phyloP scores from a whole-genome alignment of 2,329 filamentous ascomycete genomes.

The Colletotrichum aenigma region DNA sequence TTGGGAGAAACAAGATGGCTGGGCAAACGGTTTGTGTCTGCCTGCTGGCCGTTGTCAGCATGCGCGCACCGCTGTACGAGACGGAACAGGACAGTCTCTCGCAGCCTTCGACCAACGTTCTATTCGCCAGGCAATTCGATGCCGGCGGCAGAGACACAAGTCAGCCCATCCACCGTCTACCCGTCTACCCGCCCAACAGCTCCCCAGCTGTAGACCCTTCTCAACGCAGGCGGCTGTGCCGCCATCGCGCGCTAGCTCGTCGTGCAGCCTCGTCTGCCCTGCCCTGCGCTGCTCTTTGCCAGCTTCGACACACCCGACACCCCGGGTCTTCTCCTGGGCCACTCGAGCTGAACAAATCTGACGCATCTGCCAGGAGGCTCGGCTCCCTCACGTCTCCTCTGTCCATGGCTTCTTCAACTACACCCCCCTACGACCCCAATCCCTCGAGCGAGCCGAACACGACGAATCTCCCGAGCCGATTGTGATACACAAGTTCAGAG shows the following conservation, averaged over 20 bases:
- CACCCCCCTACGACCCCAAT: background rate
- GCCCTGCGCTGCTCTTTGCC: background rate
- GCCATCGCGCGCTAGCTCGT: background rate
- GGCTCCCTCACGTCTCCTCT: background rate
- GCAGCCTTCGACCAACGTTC: background rate
- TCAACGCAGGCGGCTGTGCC: background rate
- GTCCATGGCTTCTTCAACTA: background rate
- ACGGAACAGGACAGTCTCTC: background rate
- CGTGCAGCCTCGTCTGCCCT: conserved; percentile 5
- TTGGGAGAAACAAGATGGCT: background rate
- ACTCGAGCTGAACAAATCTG: background rate
- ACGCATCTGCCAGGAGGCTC: background rate
- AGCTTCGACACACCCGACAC: background rate
- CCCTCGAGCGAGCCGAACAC: background rate
- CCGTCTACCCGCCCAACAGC: background rate
- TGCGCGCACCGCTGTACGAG: background rate
- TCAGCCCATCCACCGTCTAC: background rate
- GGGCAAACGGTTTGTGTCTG: background rate
- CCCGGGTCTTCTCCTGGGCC: background rate
- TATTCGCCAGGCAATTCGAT: background rate
- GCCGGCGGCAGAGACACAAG: background rate
- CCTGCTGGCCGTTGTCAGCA: background rate
- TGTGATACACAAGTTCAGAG: background rate
- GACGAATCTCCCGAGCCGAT: background rate
- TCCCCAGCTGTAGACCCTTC: background rate